phyloP scores from a whole-genome alignment of 2,329 filamentous ascomycete genomes.

The Arachnopeziza araneosa region DNA sequence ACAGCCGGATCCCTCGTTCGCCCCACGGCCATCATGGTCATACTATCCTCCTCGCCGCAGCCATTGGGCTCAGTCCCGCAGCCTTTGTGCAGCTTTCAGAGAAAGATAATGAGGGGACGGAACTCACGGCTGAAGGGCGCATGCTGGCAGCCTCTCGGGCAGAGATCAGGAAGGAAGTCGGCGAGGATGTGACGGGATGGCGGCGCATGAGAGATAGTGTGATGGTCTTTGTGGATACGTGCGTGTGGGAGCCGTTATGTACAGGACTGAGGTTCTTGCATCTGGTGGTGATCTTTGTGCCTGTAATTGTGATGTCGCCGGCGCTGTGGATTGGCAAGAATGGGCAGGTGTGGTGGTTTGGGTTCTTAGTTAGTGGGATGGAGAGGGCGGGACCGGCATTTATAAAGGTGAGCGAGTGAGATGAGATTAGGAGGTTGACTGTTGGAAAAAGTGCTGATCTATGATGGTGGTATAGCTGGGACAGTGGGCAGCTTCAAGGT shows the following conservation, averaged over 20 bases:
- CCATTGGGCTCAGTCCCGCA: conserved; percentile 43
- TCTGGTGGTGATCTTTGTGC: conserved; percentile 81
- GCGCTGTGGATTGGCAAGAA: conserved; percentile 71
- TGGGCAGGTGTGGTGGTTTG: conserved; percentile 82
- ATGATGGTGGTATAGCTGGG: conserved; percentile 55
- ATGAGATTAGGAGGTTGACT: neutral
- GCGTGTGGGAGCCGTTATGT: conserved; percentile 78
- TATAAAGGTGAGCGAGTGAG: conserved; percentile 66
- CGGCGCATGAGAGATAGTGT: conserved; percentile 52
- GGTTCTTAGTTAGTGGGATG: conserved; percentile 81
- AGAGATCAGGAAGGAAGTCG: conserved; percentile 68
- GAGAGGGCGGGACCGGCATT: conserved; percentile 91
- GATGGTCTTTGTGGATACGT: conserved; percentile 63
- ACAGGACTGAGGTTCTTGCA: conserved; percentile 87
- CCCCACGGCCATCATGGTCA: neutral
- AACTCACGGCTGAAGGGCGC: conserved; percentile 70
- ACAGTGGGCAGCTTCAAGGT: conserved; percentile 95
- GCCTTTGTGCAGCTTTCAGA: conserved; percentile 55
- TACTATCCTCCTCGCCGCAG: conserved; percentile 18
- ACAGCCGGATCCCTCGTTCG: neutral
- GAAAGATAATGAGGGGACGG: conserved; percentile 46
- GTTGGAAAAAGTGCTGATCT: conserved; percentile 14
- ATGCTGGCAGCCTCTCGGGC: conserved; percentile 80
- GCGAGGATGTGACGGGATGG: conserved; percentile 55
- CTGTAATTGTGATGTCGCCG: conserved; percentile 76